A percentile compares a stretch with the other conserved stretches of the same genome.
phyloP scores from a whole-genome alignment of 2,329 filamentous ascomycete genomes.

The Ophiocordyceps camponoti-saundersi region DNA sequence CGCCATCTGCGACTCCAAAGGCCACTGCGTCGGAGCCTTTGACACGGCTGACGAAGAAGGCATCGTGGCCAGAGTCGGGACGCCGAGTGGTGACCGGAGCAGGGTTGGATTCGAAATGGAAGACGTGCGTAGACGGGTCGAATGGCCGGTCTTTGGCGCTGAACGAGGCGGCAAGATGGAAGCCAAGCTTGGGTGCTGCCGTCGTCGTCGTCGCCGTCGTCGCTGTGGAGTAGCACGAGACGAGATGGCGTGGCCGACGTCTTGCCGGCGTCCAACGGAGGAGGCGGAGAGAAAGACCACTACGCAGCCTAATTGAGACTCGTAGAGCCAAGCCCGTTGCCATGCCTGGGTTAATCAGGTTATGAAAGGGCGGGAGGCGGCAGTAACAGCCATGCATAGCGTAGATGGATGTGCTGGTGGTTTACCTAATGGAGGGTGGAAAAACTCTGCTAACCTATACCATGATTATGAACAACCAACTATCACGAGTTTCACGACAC shows the following conservation, averaged over 20 bases:
- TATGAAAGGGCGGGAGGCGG: too few species aligned
- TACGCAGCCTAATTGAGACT: too few species aligned
- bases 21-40: slow-evolving; percentile 56
- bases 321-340: too few species aligned
- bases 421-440: too few species aligned
- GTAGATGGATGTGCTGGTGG: too few species aligned
- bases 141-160: slow-evolving; percentile 55
- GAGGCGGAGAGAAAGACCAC: too few species aligned
- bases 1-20: slow-evolving; percentile 83
- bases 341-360: too few species aligned
- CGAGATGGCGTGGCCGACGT: not conserved
- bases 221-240: not conserved
- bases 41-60: slow-evolving; percentile 81
- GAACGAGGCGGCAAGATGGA: slow-evolving; percentile 58
- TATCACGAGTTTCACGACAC: too few species aligned
- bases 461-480: too few species aligned
- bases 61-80: slow-evolving; percentile 79
- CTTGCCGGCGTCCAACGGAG: not conserved
- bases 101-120: slow-evolving; percentile 43
- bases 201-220: not conserved
- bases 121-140: slow-evolving; percentile 50
- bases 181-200: slow-evolving; percentile 30
- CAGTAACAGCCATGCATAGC: too few species aligned
- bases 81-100: slow-evolving; percentile 31
- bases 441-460: too few species aligned